Evolutionary conservation across 1,139 yeast genomes (phyloP), one percentile per base, ranked within the genome.

Genomic region (Nadsonia starkeyi-henricii): DNA sequence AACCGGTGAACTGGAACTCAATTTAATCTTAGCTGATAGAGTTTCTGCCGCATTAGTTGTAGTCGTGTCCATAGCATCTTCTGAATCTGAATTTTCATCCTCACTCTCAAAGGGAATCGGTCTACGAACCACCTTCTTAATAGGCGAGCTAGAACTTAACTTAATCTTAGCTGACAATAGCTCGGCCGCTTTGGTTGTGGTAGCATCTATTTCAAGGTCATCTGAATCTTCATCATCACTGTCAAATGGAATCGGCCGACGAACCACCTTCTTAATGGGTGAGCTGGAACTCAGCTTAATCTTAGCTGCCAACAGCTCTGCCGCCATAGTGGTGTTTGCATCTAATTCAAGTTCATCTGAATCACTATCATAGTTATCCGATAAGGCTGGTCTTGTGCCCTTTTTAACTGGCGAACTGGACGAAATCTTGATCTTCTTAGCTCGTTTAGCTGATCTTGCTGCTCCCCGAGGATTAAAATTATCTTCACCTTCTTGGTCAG

Each of bases 401-500:
- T 48, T 46, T 20, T 47, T 48, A 17, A 33, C 41, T 12, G 44
- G 20, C 15, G 44, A 28, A 17, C 23, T 7, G 4, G 44, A 18
- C 9, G 7, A 12, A 7, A 26, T 7, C 51, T 41, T 43, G 48
- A n/a, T 43, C 47, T 15, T 20, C n/a, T n/a, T n/a, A n/a, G n/a
- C n/a, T n/a, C n/a, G n/a, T n/a, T n/a, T n/a, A n/a, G 20, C 19
- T 19, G 20, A 20, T 39, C 37, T 8, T 48, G 50, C 18, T 53
- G 48, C 17, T 50, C 55, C 36, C 54, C 48, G 21, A 47, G 53
- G n/a, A 48, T 20, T n/a, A 46, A n/a, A n/a, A n/a, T n/a, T n/a
- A n/a, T n/a, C n/a, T n/a, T n/a, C n/a, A n/a, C n/a, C n/a, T n/a
- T n/a, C n/a, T n/a, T n/a, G n/a, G n/a, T n/a, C n/a, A n/a, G n/a